phyloP scores from a whole-genome alignment of 371 early-diverging fungal genomes.

The Rhizopus microsporus region DNA sequence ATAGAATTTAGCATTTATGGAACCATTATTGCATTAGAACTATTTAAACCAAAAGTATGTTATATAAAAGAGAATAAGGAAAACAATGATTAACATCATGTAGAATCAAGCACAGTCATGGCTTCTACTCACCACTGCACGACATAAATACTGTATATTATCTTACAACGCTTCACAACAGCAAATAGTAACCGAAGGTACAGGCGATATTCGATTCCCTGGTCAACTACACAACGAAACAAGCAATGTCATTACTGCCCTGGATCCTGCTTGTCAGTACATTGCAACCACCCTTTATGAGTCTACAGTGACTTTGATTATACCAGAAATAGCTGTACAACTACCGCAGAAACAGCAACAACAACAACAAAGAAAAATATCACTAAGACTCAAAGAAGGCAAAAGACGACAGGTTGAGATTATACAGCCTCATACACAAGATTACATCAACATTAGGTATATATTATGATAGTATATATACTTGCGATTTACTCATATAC shows the following conservation, averaged over 20 bases:
- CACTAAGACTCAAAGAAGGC: slow-evolving; percentile 18
- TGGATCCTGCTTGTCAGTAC: slow-evolving; percentile 60
- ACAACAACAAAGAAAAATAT: slow-evolving; percentile 17
- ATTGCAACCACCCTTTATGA: slow-evolving; percentile 39
- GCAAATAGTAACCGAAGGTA: slow-evolving; percentile 61
- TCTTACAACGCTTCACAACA: slow-evolving; percentile 52
- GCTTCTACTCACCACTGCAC: slow-evolving; percentile 61
- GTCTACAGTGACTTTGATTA: slow-evolving; percentile 32
- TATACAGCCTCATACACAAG: slow-evolving; percentile 16
- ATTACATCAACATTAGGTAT: slow-evolving; percentile 45
- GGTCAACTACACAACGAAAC: slow-evolving; percentile 49
- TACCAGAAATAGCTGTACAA: slow-evolving; percentile 12
- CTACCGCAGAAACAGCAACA: too few species aligned
- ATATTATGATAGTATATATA: slow-evolving; percentile 7
- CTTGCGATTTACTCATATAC: slow-evolving; percentile 47
- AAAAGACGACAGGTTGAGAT: slow-evolving; percentile 24
- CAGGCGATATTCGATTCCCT: slow-evolving; percentile 63
- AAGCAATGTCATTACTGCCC: slow-evolving; percentile 35
- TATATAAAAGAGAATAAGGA: neutral
- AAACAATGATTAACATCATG: neutral
- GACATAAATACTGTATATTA: slow-evolving; percentile 61
- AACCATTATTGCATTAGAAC: slow-evolving; percentile 61
- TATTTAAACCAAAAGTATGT: slow-evolving; percentile 60
- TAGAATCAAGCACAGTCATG: slow-evolving; percentile 54
- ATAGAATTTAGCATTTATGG: slow-evolving; percentile 75